Base-by-base conservation (phyloP, 2,329 filamentous ascomycete genomes). In the Xylariales sp. region DNA sequence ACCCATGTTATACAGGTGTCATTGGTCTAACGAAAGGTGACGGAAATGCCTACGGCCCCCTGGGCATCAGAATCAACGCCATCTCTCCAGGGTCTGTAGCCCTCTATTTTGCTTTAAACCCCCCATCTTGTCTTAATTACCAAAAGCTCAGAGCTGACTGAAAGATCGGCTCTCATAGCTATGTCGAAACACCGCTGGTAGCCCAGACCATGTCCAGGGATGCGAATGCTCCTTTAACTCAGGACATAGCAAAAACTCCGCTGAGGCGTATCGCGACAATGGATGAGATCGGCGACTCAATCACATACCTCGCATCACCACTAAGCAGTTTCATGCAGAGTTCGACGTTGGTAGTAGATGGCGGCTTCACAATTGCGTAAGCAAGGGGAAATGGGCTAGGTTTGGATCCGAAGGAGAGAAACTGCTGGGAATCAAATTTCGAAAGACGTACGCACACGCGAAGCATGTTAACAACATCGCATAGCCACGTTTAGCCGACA, bases 1-100 rank as follows among this genome's bases (percentile, higher is more conserved):
- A 13, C 29, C 21, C 10, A 39, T 27, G 6, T 19, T 4, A 5
- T 12, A 10, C 18, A 55, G 59, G 51, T 20, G 66, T 76, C 5
- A 48, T 76, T 34, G 72, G 72, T 1, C 57, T 81, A 31, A 77
- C 72, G 13, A 35, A 24, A 13, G 33, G 33, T 16, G 33, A 35
- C n/a, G 33, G 33, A 10, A 35, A 35, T 7, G 70, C 64, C 1
- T 80, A 79, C 55, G 70, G 68, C 1, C 49, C 61, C 4, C 50
- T 62, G 33, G 67, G 66, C 4, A 76, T 81, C 40, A 69, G 75
- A 33, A 73, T 81, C 53, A 81, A 81, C 48, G 74, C 74, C 3
- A 69, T 81, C n/a, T 78, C 76, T 39, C 76, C 76, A 0, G 72
- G 69, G 37, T 63, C 50, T 35, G 56, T 53, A 5, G 20, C 41